Base-by-base conservation (phyloP, 441 rosid genomes). In the Corymbia citriodora region DNA sequence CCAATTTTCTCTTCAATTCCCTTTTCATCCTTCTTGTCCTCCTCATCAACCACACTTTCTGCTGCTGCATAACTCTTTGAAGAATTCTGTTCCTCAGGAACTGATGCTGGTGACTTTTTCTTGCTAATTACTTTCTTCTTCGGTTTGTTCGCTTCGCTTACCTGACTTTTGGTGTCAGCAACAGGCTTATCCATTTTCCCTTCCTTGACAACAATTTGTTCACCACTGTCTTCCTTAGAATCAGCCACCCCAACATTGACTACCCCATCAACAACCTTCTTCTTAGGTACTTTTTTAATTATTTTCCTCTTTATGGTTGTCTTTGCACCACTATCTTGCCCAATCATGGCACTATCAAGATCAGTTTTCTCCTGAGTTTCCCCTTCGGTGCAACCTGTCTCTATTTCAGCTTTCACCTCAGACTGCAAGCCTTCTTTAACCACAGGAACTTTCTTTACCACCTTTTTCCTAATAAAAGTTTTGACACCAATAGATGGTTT, bases 271-370 rank as follows among this genome's bases (percentile, higher is more conserved):
- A 94, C 88, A 53, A 93, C 93, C 95, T 97, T 98, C 93, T 94
- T 95, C 94, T 96, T 97, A 87, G 96, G 93, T 48, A 98, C 99
- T 93, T 96, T 96, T 93, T 94, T 98, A 88, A 98, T 94, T 87
- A 98, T 91, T 93, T 97, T 97, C 94, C 94, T 97, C 93, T 97
- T 97, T 68, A 95, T 87, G 50, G 95, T 92, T 89, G 96, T 93
- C 88, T 96, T 97, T 91, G 91, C 95, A 91, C 93, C 61, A 57
- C 94, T 68, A 91, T 96, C 95, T 93, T 93, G 95, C 68, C 88
- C 94, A 89, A 87, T 91, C 63, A 92, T 91, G 88, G 91, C 87
- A 91, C 88, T 85, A 89, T 90, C 89, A 59, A 93, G 91, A 88
- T 92, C 96, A 72, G 94, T 92, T 91, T 91, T 94, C 88, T 94